phyloP scores from a whole-genome alignment of 352 stramenopile genomes.

The Halophytophthora polymorphica region DNA sequence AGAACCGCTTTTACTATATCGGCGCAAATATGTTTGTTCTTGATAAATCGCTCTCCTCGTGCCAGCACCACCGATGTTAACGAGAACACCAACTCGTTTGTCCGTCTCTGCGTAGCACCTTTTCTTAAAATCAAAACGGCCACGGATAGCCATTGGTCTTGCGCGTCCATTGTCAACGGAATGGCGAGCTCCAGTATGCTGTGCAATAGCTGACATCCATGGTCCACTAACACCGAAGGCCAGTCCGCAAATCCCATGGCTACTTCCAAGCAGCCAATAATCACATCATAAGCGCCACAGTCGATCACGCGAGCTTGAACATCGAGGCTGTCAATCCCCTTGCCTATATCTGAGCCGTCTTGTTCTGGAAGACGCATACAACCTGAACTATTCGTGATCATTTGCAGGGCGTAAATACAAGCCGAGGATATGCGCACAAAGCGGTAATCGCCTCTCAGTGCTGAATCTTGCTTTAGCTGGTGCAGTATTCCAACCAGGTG shows the following conservation, averaged over 20 bases:
- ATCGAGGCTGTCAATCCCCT: conserved; percentile 2
- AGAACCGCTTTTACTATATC: conserved; percentile 27
- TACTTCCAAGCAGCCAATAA: conserved; percentile 22
- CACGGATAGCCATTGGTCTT: conserved; percentile 22
- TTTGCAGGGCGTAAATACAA: conserved; percentile 27
- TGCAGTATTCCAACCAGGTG: conserved; percentile 22
- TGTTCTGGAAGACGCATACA: conserved; percentile 1
- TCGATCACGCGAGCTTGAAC: conserved; percentile 12
- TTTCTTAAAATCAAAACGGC: conserved; percentile 13
- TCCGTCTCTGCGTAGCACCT: conserved; percentile 7
- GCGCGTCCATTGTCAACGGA: conserved; percentile 3
- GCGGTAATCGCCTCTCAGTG: conserved; percentile 9
- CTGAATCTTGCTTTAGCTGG: conserved; percentile 23
- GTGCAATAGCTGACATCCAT: conserved; percentile 18
- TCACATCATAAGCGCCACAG: conserved; percentile 14
- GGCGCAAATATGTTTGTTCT: conserved; percentile 8
- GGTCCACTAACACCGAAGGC: conserved; percentile 6
- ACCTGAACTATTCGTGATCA: conserved; percentile 13
- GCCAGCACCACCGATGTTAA: conserved; percentile 14
- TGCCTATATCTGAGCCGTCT: neutral
- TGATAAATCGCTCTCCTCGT: conserved; percentile 4
- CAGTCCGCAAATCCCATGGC: conserved; percentile 10
- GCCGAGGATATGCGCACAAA: conserved; percentile 30
- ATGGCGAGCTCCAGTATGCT: conserved; percentile 10
- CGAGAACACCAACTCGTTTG: conserved; percentile 9